Conservation (phyloP, 176 grass and related monocot genomes). For the Carex cristatella region DNA sequence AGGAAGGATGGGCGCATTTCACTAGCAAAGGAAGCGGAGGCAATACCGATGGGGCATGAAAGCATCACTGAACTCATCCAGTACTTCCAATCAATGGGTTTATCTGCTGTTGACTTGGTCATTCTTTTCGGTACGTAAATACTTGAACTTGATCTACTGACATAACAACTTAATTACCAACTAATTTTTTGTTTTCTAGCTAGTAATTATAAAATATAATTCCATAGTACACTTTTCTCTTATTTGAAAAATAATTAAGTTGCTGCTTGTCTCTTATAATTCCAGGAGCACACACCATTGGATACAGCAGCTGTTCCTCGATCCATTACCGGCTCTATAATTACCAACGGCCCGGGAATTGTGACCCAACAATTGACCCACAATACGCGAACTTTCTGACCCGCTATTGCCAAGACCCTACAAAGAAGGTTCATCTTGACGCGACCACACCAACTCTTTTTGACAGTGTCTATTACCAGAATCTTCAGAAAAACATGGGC, state of each 20-base stretch:
- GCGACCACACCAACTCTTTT: conserved; percentile 55
- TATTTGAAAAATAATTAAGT: not conserved
- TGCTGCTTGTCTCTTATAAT: not conserved
- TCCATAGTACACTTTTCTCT: not conserved
- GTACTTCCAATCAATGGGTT: conserved; percentile 59
- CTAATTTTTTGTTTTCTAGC: too few relatives aligned
- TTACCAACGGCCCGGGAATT: not conserved
- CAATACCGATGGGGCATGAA: conserved; percentile 51
- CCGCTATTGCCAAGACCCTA: conserved; percentile 43
- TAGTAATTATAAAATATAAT: not conserved
- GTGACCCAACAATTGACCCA: conserved; percentile 19
- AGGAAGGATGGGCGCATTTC: conserved; percentile 49
- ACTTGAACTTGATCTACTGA: not conserved
- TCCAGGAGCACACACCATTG: conserved; percentile 75
- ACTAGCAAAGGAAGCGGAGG: conserved; percentile 33
- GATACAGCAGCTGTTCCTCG: conserved; percentile 45
- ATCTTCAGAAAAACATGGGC: conserved; percentile 49
- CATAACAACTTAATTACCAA: not conserved
- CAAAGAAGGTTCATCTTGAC: conserved; percentile 58
- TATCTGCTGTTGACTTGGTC: conserved; percentile 57
- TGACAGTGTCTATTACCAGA: conserved; percentile 58
- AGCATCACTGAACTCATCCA: conserved; percentile 54
- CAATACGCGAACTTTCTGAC: conserved; percentile 51
- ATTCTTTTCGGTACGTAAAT: conserved; percentile 43
- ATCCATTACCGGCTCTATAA: conserved; percentile 46